Base-by-base conservation (phyloP, 371 early-diverging fungal genomes). In the Mucor velutinosus region DNA sequence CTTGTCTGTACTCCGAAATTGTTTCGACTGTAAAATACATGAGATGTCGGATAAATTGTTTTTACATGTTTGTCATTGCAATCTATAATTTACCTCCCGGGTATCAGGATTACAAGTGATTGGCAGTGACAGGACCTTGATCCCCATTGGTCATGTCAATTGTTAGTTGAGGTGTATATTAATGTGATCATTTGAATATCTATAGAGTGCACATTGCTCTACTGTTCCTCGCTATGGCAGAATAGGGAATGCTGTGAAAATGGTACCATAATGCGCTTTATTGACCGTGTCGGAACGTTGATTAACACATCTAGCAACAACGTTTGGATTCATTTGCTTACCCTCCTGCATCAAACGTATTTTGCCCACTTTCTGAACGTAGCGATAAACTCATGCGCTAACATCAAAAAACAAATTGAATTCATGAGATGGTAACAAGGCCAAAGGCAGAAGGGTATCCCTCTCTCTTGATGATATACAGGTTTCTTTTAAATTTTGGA, bases 351-450 rank as follows among this genome's bases (percentile, higher is more conserved):
- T 30, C 6, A 4, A 30, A 4, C 4, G 30, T 6, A 30, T 30
- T 6, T 30, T 30, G 2, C 6, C 6, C 30, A 6, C 30, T 30
- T 30, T 30, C 30, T 30, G 30, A 30, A 30, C 2, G 94, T 92
- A 4, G 89, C 90, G 65, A 97, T 89, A 57, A 93, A 95, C 73
- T 96, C 96, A 75, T 96, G 97, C 1, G 95, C 94, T 67, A 96
- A 94, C 70, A 94, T 92, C 66, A 96, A 76, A 64, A 96, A 96
- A 64, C 95, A 68, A 89, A 94, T 68, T 92, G 91, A 14, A 91
- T 92, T 71, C 94, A 95, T 19, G 96, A 79, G 64, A 90, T 94
- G 1, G 92, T 92, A 0, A 96, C 97, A 32, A 95, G 74, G 0
- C 94, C 95, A 76, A 93, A 94, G n/a, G 92, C 30, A 30, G 30